These are phyloP conservation scores for Rhizopogon hawkerae DNA, from an alignment of 1,284 basidiomycete genomes.

Conservation along the genomic window DNA sequence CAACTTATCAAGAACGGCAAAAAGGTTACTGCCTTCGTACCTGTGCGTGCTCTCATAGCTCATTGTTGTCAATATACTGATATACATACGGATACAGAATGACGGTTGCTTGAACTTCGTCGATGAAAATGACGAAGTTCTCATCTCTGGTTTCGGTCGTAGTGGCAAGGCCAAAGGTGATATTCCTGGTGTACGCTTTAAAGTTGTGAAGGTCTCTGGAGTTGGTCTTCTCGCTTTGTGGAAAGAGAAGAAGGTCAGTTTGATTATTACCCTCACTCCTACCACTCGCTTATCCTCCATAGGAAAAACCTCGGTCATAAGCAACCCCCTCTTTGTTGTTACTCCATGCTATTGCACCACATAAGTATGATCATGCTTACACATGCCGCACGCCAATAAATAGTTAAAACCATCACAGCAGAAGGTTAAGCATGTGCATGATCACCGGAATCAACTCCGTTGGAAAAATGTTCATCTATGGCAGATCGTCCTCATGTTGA, in stretches of 20 bases:
- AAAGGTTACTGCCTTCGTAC: constrained; percentile 89
- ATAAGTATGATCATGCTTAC: constrained; percentile 35
- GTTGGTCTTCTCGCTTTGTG: constrained; percentile 96
- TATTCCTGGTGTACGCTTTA: constrained; percentile 97
- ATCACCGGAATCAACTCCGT: too few relatives aligned
- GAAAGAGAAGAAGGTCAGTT: constrained; percentile 94
- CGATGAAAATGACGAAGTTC: constrained; percentile 99
- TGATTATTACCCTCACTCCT: not conserved
- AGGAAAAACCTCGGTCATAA: constrained; percentile 92
- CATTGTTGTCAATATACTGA: constrained; percentile 5
- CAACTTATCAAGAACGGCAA: constrained; percentile 99
- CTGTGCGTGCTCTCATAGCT: constrained; percentile 33
- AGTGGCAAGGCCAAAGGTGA: constrained; percentile 99
- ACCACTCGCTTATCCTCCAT: constrained; percentile 10
- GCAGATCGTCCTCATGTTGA: not conserved
- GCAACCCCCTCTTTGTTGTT: constrained; percentile 13
- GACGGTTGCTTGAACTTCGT: constrained; percentile 99
- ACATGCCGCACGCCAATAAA: constrained; percentile 4
- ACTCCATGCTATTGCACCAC: constrained; percentile 22
- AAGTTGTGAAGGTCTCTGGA: constrained; percentile 99
- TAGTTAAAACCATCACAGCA: not conserved
- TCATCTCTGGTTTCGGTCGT: constrained; percentile 99
- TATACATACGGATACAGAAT: constrained; percentile 49
- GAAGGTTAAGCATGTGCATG: not conserved
- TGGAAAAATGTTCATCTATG: not conserved